These are phyloP conservation scores for Ensete glaucum DNA, from an alignment of 176 grass and related monocot genomes.

Conservation along the genomic window DNA sequence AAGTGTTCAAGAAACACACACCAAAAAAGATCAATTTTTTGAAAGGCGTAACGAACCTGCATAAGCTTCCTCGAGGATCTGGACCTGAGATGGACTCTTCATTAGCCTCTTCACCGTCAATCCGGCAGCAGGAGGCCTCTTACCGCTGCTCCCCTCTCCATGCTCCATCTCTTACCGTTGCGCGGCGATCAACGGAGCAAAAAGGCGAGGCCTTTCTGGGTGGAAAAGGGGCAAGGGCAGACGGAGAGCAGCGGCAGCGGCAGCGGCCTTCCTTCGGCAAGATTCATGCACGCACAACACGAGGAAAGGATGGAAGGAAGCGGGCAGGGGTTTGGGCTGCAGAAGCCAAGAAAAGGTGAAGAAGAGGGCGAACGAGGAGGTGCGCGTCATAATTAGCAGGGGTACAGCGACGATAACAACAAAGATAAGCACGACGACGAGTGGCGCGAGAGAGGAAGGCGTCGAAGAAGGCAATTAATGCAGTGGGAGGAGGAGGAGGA, in stretches of 20 bases:
- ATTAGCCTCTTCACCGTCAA: too few relatives aligned
- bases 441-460: not conserved
- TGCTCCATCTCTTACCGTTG: not conserved
- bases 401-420: not conserved
- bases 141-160: not conserved
- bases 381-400: not conserved
- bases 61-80: not conserved
- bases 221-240: not conserved
- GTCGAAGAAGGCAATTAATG: not conserved
- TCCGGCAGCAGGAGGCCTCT: not conserved
- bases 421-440: not conserved
- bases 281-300: not conserved
- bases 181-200: not conserved
- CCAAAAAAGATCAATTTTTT: not conserved
- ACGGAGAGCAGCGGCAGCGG: not conserved
- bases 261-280: not conserved
- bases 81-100: not conserved
- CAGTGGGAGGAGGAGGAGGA: not conserved
- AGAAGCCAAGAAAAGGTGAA: not conserved
- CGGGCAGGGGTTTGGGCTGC: not conserved
- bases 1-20: not conserved
- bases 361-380: not conserved
- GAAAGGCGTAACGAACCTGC: not conserved
- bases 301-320: not conserved
- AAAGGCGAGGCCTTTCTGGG: not conserved